These are phyloP conservation scores for Annulohypoxylon truncatum DNA, from an alignment of 2,329 filamentous ascomycete genomes.

Conservation along the genomic window DNA sequence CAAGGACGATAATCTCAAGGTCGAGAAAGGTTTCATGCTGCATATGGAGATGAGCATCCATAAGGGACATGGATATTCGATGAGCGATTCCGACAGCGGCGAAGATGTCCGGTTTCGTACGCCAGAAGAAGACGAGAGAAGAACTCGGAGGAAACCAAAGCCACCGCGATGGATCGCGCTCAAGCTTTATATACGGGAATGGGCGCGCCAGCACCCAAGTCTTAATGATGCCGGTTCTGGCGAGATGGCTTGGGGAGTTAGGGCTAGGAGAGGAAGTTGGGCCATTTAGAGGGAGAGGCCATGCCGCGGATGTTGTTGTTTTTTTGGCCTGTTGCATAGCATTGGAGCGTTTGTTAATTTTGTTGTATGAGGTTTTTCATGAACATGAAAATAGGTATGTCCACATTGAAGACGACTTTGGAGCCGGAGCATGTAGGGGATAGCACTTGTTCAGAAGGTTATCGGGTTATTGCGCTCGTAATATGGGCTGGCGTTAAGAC, in stretches of 20 bases:
- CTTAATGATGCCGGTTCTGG: constrained; percentile 67
- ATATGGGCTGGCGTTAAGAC: constrained; percentile 19
- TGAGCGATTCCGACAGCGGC: constrained; percentile 34
- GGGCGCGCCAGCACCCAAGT: constrained; percentile 87
- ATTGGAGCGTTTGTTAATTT: constrained; percentile 12
- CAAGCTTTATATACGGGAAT: constrained; percentile 85
- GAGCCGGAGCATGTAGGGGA: constrained; percentile 5
- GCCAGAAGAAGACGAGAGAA: constrained; percentile 59
- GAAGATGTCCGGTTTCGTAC: constrained; percentile 47
- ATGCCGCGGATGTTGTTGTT: not conserved
- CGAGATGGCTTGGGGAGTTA: constrained; percentile 76
- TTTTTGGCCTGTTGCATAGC: constrained; percentile 17
- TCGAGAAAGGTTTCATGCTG: constrained; percentile 79
- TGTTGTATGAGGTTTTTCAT: not conserved
- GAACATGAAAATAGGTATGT: not conserved
- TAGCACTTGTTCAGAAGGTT: constrained; percentile 1
- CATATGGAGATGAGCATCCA: constrained; percentile 58
- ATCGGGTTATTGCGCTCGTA: not conserved
- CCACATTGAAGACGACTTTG: not conserved
- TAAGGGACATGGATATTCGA: constrained; percentile 48
- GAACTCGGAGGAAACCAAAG: constrained; percentile 55
- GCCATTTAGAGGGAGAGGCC: constrained; percentile 62
- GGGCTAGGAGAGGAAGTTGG: constrained; percentile 77
- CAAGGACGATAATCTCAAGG: constrained; percentile 70
- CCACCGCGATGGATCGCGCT: constrained; percentile 83